phyloP scores from a whole-genome alignment of 108 stramenopile species.

The Nannochloropsis oceanica region DNA sequence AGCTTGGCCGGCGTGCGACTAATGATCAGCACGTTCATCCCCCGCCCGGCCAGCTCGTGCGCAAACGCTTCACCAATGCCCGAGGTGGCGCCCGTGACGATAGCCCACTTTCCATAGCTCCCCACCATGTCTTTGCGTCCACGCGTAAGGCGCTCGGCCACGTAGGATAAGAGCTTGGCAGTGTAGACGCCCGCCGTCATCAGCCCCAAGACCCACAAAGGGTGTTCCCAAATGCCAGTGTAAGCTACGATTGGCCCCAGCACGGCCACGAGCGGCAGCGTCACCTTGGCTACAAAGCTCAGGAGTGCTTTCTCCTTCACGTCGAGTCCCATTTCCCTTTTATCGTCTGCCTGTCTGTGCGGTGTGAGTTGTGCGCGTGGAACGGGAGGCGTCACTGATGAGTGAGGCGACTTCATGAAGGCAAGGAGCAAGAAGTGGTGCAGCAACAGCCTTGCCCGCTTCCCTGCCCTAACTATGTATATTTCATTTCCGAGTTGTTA shows the following conservation, averaged over 20 bases:
- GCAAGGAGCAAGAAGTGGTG: too few species aligned
- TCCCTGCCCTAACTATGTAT: too few species aligned
- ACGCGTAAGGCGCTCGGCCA: neutral
- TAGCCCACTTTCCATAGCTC: neutral
- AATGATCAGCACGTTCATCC: neutral
- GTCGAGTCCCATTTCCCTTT: neutral
- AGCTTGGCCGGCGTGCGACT: neutral
- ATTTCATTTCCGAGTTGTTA: too few species aligned
- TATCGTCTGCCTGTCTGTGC: too few species aligned
- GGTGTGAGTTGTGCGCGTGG: too few species aligned
- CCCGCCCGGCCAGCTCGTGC: neutral
- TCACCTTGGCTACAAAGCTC: neutral
- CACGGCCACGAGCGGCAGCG: neutral
- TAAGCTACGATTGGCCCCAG: neutral
- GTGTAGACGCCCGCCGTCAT: neutral
- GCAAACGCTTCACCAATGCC: neutral
- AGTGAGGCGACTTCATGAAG: too few species aligned
- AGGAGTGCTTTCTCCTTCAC: neutral
- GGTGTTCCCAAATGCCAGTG: neutral
- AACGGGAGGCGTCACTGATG: too few species aligned
- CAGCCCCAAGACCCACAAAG: neutral
- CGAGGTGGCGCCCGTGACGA: neutral
- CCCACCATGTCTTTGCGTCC: neutral
- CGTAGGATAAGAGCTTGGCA: neutral
- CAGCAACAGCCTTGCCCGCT: too few species aligned